These are phyloP conservation scores for Rhizopogon rudus DNA, from an alignment of 768 basidiomycete genomes.

Conservation along the genomic window DNA sequence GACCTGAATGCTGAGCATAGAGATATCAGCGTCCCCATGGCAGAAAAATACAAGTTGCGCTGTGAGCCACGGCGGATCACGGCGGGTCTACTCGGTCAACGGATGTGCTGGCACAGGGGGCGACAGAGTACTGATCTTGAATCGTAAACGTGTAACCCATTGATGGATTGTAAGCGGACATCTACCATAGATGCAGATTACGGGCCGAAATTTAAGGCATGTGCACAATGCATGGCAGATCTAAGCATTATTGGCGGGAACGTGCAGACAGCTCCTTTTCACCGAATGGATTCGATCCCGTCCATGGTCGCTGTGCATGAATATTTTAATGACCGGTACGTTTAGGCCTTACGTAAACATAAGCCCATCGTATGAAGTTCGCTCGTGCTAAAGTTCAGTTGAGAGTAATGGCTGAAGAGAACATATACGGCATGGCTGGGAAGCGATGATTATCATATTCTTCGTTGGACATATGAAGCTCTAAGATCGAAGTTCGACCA, in stretches of 20 bases:
- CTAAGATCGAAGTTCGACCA: slow-evolving; percentile 10
- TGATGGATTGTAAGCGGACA: neutral
- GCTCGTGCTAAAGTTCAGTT: neutral
- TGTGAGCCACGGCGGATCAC: neutral
- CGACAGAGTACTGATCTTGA: neutral
- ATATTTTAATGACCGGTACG: slow-evolving; percentile 19
- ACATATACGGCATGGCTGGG: neutral
- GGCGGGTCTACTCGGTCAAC: neutral
- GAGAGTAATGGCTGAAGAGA: neutral
- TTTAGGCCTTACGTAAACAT: neutral
- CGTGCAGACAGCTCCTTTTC: neutral
- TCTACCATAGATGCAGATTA: neutral
- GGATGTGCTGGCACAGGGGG: neutral
- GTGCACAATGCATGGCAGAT: slow-evolving; percentile 1
- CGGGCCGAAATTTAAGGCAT: neutral
- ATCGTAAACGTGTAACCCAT: neutral
- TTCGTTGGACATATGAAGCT: slow-evolving; percentile 2
- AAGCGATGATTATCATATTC: slow-evolving; percentile 5
- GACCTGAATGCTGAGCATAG: neutral
- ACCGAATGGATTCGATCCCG: slow-evolving; percentile 5
- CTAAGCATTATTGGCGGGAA: neutral
- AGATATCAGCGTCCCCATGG: neutral
- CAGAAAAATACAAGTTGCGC: neutral
- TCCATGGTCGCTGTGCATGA: slow-evolving; percentile 5
- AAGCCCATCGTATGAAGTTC: neutral